Conservation (phyloP, 2,329 filamentous ascomycete genomes). For the Fusarium camptoceras region DNA sequence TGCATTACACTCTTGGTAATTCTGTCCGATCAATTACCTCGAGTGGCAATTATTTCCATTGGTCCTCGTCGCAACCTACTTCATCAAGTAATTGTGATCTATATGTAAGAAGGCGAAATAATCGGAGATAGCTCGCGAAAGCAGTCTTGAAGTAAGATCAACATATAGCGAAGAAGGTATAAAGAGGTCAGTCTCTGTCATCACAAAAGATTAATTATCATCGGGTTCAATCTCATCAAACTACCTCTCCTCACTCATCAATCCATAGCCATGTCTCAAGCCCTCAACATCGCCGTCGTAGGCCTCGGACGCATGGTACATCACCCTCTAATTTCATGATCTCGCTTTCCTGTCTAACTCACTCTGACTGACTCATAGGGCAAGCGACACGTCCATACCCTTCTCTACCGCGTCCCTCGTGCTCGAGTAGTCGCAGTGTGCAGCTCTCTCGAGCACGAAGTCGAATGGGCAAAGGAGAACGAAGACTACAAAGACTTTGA, state of each 20-base stretch:
- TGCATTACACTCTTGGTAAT: no score
- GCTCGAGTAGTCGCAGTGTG: constrained; percentile 63
- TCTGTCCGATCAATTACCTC: no score
- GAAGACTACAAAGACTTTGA: constrained; percentile 55
- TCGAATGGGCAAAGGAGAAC: constrained; percentile 58
- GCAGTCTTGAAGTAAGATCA: background rate
- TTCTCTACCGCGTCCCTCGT: constrained; percentile 58
- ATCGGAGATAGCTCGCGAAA: background rate
- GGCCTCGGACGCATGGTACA: constrained; percentile 63
- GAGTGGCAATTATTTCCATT: no score
- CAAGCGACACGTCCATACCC: constrained; percentile 61
- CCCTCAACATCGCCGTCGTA: constrained; percentile 58
- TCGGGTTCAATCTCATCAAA: no score
- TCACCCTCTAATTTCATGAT: rapidly evolving
- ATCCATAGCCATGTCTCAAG: constrained; percentile 29
- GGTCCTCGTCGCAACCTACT: no score
- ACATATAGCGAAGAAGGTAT: background rate
- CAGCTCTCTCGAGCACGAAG: constrained; percentile 57
- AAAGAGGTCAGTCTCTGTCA: background rate
- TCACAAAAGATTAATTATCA: no score
- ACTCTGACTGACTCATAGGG: constrained; percentile 24
- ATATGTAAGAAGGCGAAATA: background rate
- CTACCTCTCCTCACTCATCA: rapidly evolving
- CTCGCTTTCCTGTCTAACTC: rapidly evolving
- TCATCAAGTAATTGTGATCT: no score